phyloP scores from a whole-genome alignment of 2,329 filamentous ascomycete species.

The Cladosporium sp. region DNA sequence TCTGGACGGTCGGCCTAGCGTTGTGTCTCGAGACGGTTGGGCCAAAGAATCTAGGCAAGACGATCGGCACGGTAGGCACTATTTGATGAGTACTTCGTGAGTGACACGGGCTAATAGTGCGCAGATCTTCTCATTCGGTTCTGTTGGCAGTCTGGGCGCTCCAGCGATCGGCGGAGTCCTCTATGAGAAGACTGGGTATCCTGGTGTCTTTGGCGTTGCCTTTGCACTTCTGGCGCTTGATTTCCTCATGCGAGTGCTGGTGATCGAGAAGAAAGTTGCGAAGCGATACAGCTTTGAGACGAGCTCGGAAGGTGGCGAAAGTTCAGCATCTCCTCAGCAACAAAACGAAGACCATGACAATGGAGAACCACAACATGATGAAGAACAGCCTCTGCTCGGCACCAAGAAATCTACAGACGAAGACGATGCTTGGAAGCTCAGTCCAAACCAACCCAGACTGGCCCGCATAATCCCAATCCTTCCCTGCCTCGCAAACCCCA shows the following conservation, averaged over 20 bases:
- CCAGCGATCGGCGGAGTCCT: conserved; percentile 63
- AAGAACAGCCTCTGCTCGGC: conserved; percentile 45
- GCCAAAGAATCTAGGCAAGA: conserved; percentile 59
- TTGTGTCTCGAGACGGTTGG: conserved; percentile 62
- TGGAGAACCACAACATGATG: conserved; percentile 26
- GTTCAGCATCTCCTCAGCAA: not conserved
- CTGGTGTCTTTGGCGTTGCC: conserved; percentile 60
- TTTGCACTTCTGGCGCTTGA: conserved; percentile 59
- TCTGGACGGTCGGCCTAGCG: conserved; percentile 62
- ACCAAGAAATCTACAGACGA: conserved; percentile 34
- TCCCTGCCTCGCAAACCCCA: conserved; percentile 44
- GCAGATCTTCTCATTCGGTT: conserved; percentile 61
- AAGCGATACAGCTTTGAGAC: conserved; percentile 30
- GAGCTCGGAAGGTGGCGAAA: not conserved
- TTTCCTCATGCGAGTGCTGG: conserved; percentile 60
- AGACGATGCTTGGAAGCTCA: conserved; percentile 46
- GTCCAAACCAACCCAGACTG: conserved; percentile 43
- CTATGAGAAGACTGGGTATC: conserved; percentile 60
- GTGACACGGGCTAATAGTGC: conserved; percentile 11
- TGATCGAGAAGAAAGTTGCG: conserved; percentile 66
- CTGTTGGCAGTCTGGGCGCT: conserved; percentile 58
- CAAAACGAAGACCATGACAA: not conserved
- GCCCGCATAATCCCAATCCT: conserved; percentile 52
- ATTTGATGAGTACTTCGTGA: too few relatives aligned
- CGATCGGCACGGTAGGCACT: conserved; percentile 56